These are phyloP conservation scores for Pseudogymnoascus sp. DNA, from an alignment of 2,329 filamentous ascomycete species.

Conservation along the genomic window DNA sequence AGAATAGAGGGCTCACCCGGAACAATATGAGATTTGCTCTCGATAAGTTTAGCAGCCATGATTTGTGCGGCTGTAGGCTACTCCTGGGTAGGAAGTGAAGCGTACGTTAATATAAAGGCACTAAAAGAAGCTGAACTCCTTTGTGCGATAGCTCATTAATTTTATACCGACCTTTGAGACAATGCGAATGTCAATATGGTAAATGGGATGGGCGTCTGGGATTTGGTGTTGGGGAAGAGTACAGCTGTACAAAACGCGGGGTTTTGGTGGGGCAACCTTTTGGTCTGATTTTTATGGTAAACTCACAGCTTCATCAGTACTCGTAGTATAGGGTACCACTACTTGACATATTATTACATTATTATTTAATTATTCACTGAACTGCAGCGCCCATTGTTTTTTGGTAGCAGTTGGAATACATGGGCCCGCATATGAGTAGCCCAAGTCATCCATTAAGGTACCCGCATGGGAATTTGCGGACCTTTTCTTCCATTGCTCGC, in stretches of 20 bases:
- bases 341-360: neutral
- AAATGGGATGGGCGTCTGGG: neutral
- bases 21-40: slow-evolving; percentile 36
- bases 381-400: neutral
- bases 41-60: slow-evolving; percentile 21
- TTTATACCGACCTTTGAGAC: neutral
- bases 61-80: neutral
- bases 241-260: neutral
- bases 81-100: neutral
- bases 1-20: slow-evolving; percentile 23
- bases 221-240: neutral
- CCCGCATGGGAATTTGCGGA: neutral
- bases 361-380: neutral
- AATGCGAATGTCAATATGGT: neutral
- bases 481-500: neutral
- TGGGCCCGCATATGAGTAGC: neutral
- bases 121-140: neutral
- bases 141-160: neutral
- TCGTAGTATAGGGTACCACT: neutral
- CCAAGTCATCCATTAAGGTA: neutral
- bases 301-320: neutral
- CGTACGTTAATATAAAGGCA: neutral
- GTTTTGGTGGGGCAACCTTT: neutral
- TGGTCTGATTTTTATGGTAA: neutral
- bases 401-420: neutral